Conservation (phyloP, 345 rosid genomes). For the Citrus sinensis region DNA sequence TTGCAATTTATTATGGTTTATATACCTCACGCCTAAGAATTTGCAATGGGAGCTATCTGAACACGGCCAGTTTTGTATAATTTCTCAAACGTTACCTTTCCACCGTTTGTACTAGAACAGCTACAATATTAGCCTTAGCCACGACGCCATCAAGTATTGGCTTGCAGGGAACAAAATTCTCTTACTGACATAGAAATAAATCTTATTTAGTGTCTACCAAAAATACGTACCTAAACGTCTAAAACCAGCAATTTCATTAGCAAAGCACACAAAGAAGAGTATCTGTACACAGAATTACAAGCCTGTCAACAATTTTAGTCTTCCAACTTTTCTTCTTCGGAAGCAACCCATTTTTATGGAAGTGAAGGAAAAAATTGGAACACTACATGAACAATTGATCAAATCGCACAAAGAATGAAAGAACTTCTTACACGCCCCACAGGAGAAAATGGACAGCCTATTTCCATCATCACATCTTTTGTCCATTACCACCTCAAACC, state of each 20-base stretch:
- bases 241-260: conserved; percentile 13
- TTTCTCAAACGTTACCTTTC: too few species aligned
- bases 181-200: not conserved
- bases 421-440: conserved; percentile 5
- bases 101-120: too few species aligned
- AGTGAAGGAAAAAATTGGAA: not conserved
- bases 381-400: not conserved
- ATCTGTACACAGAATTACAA: conserved; percentile 26
- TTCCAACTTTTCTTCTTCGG: not conserved
- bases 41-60: not conserved
- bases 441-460: conserved; percentile 12
- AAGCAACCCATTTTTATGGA: not conserved
- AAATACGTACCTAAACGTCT: not conserved
- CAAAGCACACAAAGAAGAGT: conserved; percentile 12
- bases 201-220: not conserved
- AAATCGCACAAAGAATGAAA: not conserved
- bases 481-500: conserved; percentile 12
- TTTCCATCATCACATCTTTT: not conserved
- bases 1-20: not conserved
- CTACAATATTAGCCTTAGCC: not conserved
- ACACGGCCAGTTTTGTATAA: too few species aligned
- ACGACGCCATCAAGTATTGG: not conserved
- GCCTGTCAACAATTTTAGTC: conserved; percentile 7
- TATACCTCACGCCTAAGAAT: not conserved
- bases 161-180: not conserved